Base-by-base conservation (phyloP, 495 filamentous ascomycete genomes). In the Neurospora tetrasperma region DNA sequence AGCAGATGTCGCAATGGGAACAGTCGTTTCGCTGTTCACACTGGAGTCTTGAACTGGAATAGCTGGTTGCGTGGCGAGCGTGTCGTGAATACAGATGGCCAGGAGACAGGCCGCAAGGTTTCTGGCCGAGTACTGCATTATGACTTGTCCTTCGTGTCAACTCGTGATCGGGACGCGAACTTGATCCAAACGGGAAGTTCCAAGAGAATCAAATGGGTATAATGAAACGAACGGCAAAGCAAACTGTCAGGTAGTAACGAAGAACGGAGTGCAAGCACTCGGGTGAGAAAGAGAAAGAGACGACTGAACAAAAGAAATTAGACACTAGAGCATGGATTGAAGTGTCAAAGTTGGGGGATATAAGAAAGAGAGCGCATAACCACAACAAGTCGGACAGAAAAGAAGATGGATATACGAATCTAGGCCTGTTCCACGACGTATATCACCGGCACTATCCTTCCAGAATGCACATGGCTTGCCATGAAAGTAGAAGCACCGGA, bases 191-290 rank as follows among this genome's bases (percentile, higher is more conserved):
- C 48, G 6, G 23, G 27, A 18, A 18, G 14, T 31, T 66, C 27
- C 31, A 66, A 14, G 44, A 9, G 3, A 20, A 48, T 0, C 6
- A 7, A 66, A 31, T 14, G 5, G 54, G 54, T 66, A 66, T 66
- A 66, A 18, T 7, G 27, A 9, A 66, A 66, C 35, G 4, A 31
- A 62, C 12, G 3, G 54, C 54, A 74, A 73, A 74, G 70, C 46
- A 74, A 40, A 42, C 79, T 80, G 79, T 69, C 79, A 76, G 74
- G 79, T 77, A 80, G 79, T 78, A 72, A 75, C 73, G 75, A 79
- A 71, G 74, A 78, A 81, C 12, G 42, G 54, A 35, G 27, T 66
- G 54, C 54, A 66, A 18, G 54, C 54, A 66, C 54, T 66, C 54
- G 27, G 12, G 20, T 14, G 48, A 70, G n/a, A 69, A 73, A 72